Percentiles rank a stretch among this genome's conserved stretches.
These are phyloP conservation scores for Penicillium tannophilum DNA, from an alignment of 495 filamentous ascomycete species.

Conservation along the genomic window DNA sequence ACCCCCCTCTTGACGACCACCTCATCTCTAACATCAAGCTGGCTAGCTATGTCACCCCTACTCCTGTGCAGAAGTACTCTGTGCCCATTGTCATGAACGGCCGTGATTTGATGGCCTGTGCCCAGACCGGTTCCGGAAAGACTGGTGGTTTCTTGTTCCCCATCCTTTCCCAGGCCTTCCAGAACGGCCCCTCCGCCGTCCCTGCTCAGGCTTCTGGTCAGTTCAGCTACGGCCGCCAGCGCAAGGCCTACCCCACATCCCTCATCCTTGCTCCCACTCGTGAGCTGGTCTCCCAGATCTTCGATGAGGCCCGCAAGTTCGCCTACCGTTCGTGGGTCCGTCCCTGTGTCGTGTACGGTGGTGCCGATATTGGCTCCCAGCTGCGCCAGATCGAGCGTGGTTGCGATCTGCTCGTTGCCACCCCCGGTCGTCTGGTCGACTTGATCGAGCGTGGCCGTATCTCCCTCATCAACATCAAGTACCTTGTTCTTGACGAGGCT, in stretches of 20 bases:
- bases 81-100: slow-evolving; percentile 97
- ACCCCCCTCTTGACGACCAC: slow-evolving; percentile 92
- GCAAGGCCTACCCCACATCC: slow-evolving; percentile 95
- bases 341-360: slow-evolving; percentile 97
- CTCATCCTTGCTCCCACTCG: slow-evolving; percentile 94
- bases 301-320: slow-evolving; percentile 96
- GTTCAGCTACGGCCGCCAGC: slow-evolving; percentile 77
- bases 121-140: slow-evolving; percentile 98
- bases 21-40: slow-evolving; percentile 88
- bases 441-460: slow-evolving; percentile 98
- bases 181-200: slow-evolving; percentile 74
- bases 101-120: slow-evolving; percentile 98
- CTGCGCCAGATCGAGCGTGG: slow-evolving; percentile 96
- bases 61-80: slow-evolving; percentile 97
- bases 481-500: slow-evolving; percentile 97
- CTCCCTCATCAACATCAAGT: slow-evolving; percentile 95
- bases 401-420: slow-evolving; percentile 96
- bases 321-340: slow-evolving; percentile 95
- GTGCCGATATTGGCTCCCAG: slow-evolving; percentile 96
- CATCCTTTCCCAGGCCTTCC: slow-evolving; percentile 93
- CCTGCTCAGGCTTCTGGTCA: slow-evolving; percentile 60
- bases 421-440: slow-evolving; percentile 94
- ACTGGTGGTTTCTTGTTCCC: slow-evolving; percentile 99
- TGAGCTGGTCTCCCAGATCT: slow-evolving; percentile 98
- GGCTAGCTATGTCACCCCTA: slow-evolving; percentile 90